Base-by-base conservation (phyloP, 495 filamentous ascomycete species). In the Articulospora tetracladia region DNA sequence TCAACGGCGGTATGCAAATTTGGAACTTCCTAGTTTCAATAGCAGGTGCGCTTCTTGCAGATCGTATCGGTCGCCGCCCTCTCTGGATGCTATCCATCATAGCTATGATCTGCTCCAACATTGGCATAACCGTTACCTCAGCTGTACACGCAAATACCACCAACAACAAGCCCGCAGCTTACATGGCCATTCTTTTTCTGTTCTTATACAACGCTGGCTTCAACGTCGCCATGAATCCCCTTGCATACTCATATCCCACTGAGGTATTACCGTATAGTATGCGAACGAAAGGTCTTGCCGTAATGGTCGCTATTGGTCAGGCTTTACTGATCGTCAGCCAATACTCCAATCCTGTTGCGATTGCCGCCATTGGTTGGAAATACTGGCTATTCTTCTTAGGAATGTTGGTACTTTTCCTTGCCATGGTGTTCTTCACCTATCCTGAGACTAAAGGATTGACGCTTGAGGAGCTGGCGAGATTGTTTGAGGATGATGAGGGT, bases 371-470 rank as follows among this genome's bases (percentile, higher is more conserved):
- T 27, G 54, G 60, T 0, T 62, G 36, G 25, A 56, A 62, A 17
- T 58, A 53, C 23, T 62, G 39, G 11, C 24, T 62, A 1, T 53
- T 62, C 30, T 58, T 34, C 30, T 25, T 46, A 2, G 48, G 46
- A 8, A 34, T 53, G 48, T n/a, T 53, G 1, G 20, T 54, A 1
- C n/a, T 62, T 26, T 51, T 51, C 22, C 13, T 57, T 8, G 52
- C 26, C 7, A 32, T 56, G 48, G 69, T 83, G 56, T 72, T 72
- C 52, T 77, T 79, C 66, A 80, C 69, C 66, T 83, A 77, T 56
- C 80, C 80, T 1, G 79, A 83, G 54, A 74, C 77, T 3, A 74
- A 72, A 8, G 77, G 77, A 20, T 66, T 82, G 62, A 70, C 72
- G 4, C 68, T 83, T 1, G 80, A 83, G 61, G 77, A 79, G 57